Base-by-base conservation (phyloP, 352 stramenopile species). In the Pythium oligandrum region DNA sequence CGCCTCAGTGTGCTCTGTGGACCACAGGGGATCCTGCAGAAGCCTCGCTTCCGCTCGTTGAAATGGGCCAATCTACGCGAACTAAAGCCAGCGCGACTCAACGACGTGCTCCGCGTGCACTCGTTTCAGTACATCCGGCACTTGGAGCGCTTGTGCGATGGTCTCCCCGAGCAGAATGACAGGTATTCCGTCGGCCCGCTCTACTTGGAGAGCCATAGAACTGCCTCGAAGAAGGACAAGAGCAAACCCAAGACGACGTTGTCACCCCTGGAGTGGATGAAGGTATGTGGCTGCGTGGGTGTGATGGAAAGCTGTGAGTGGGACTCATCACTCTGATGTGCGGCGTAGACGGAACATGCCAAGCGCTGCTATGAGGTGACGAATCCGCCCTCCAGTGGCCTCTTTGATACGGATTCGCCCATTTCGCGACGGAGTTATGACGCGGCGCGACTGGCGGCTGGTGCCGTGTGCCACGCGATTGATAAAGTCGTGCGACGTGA, bases 51-150 rank as follows among this genome's bases (percentile, higher is more conserved):
- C 45, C 65, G 71, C 38, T 62, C 83, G 39, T 68, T 89, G 51
- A 65, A 52, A 33, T 89, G 78, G 78, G 73, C 76, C 48, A 75
- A 86, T 37, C 54, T 86, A 48, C 68, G 70, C 38, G 67, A 84
- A 37, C 63, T 88, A 36, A 59, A 61, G 44, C 73, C 75, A 3
- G 77, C 68, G 30, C 68, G 71, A 48, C 57, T 85, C 6, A 70
- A 70, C 53, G 78, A 88, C 47, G 63, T 88, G 34, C 62, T 85
- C 42, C 78, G 75, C 49, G 73, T 88, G 32, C 78, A 88, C 60
- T 74, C 73, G 49, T 64, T 70, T 50, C 68, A 84, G 63, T 88
- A 88, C 54, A 74, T 88, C 9, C 70, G 75, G 53, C 75, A 88
- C 51, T 53, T 88, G 6, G 71, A 86, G 33, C 50, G 56, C 17